Evolutionary conservation across 2,329 filamentous ascomycete species (phyloP), one percentile per base, ranked within the genome.

Genomic region (Alternaria brassicicola): DNA sequence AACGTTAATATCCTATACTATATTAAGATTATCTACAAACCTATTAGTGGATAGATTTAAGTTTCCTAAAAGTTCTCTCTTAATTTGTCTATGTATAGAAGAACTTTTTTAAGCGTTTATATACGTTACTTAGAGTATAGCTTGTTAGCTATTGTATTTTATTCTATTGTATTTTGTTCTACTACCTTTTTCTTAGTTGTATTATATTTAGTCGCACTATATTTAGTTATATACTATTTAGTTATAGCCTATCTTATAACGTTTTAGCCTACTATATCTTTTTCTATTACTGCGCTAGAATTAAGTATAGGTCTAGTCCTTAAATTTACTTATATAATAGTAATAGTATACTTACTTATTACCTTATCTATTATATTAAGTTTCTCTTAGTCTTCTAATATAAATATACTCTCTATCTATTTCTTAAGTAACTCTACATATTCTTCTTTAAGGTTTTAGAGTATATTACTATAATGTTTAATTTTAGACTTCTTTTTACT

Each of bases 11-110:
- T 59, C 26, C 38, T 23, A 62, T 47, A 9, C 28, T 13, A 62
- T 59, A 43, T 53, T n/a, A 15, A 56, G 59, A 43, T 59, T 13
- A 30, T 62, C 52, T 7, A 59, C 21, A 31, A 59, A 42, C 12
- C 33, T 55, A 25, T 57, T 28, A 10, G 38, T 57, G 31, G 38
- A 39, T 13, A n/a, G 1, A 19, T 51, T 57, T 52, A 10, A 41
- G 4, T 57, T 10, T 39, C 8, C 42, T 25, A 9, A 3, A 47
- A 3, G 21, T 26, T 57, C 33, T 39, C 15, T 12, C 13, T 57
- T 57, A 2, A 52, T 41, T 19, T 47, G 6, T 33, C 33, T 5
- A 45, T 52, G 5, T 39, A 6, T 31, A 35, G 6, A 41, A 28
- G 28, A 21, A 35, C n/a, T 21, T 47, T 43, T 6, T 28, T 42